Conservation (phyloP, 2,329 filamentous ascomycete species). For the Fusarium pseudograminearum region DNA sequence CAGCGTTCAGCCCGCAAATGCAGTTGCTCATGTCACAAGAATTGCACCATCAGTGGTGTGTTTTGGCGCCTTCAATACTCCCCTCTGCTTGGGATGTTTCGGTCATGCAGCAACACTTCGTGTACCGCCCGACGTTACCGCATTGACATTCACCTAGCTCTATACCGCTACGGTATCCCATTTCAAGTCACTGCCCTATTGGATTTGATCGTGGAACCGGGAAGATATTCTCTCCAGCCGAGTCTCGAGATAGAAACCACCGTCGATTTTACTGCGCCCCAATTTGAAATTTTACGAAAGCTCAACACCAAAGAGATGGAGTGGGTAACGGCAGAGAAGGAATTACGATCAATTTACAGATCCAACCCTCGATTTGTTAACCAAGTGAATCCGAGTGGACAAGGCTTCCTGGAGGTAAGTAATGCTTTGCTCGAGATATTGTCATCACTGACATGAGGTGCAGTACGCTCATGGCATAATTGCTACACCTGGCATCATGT, state of each 20-base stretch:
- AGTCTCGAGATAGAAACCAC: constrained; percentile 5
- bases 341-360: background rate
- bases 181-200: background rate
- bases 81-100: background rate
- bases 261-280: background rate
- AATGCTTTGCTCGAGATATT: fast-evolving
- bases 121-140: constrained; percentile 3
- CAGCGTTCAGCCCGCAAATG: background rate
- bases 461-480: background rate
- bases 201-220: background rate
- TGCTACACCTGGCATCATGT: too few relatives aligned
- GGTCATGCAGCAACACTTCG: background rate
- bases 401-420: constrained; percentile 15
- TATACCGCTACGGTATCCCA: background rate
- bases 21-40: constrained; percentile 11
- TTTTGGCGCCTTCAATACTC: constrained; percentile 20
- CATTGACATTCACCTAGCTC: background rate
- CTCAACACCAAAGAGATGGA: fast-evolving
- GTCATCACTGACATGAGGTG: background rate
- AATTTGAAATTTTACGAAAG: background rate
- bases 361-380: constrained; percentile 1
- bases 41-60: background rate
- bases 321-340: background rate
- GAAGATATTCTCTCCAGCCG: constrained; percentile 7
- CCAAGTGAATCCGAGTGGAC: background rate